Base-by-base conservation (phyloP, 441 rosid species). In the Theobroma grandiflorum region DNA sequence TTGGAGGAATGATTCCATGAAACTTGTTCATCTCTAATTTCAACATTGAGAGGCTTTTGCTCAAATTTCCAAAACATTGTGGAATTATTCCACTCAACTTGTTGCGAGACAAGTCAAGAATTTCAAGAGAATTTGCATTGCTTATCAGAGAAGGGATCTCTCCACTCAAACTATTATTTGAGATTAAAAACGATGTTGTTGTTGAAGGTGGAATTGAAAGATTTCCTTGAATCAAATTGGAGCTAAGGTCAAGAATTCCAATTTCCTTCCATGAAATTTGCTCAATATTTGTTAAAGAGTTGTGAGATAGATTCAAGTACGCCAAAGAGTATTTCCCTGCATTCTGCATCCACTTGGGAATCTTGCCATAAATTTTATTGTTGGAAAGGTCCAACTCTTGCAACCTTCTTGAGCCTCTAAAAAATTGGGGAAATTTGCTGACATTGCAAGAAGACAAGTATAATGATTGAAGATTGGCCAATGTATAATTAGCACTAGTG, bases 21-120 rank as follows among this genome's bases (percentile, higher is more conserved):
- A 77, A 40, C 7, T 69, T 42, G 33, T 84, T 82, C 16, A 3
- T 72, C 7, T 74, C 42, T 0, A 86, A 53, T 70, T 82, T 65
- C 55, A 85, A 62, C 14, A 74, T 55, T 0, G 16, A 31, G n/a
- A n/a, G n/a, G n/a, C n/a, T n/a, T n/a, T 5, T 18, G 11, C 78
- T 76, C 5, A 43, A 50, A 40, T 40, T 65, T 57, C 72, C 65
- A 53, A 79, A 45, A 37, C 86, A 83, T n/a, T 12, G 33, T 8
- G 86, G 86, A 20, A 82, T 68, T 18, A 11, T 42, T 15, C 84
- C 82, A 2, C 31, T 70, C n/a, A 84, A 78, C 47, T 59, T 43
- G 61, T 79, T 79, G 33, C 55, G 49, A 5, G 84, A 82, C 75
- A 82, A 42, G 67, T 83, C 84, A 15, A 84, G 71, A 50, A 77